Evolutionary conservation across 1,139 yeast genomes (phyloP).

Genomic region (Yamadazyma sp.): DNA sequence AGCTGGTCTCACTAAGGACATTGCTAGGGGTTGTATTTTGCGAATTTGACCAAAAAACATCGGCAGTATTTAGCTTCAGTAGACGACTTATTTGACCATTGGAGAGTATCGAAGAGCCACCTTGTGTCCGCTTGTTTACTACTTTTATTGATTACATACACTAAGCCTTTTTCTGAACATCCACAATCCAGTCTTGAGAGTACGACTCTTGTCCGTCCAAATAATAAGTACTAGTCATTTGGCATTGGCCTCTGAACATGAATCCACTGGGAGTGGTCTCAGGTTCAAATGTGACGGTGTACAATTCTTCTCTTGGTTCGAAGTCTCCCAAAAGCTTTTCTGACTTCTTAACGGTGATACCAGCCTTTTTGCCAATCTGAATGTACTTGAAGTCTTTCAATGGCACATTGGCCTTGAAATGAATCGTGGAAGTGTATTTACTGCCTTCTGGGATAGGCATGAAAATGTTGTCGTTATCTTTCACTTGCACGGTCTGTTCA

Average conservation of each 20-base stretch:
- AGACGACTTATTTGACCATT: too few species aligned
- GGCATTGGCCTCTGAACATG: conserved; percentile 37
- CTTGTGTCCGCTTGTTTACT: too few species aligned
- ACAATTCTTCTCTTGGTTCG: conserved; percentile 32
- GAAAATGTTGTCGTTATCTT: conserved; percentile 24
- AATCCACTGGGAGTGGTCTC: conserved; percentile 46
- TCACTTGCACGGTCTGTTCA: conserved; percentile 26
- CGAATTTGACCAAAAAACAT: conserved; percentile 1
- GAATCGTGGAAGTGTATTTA: conserved; percentile 33
- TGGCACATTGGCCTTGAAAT: conserved; percentile 33
- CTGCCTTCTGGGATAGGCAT: conserved; percentile 42
- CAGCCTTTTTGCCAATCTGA: conserved; percentile 41
- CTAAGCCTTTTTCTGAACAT: conserved; percentile 27
- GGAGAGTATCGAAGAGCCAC: too few species aligned
- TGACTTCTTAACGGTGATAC: conserved; percentile 34
- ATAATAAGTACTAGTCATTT: conserved; percentile 35
- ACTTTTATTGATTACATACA: background rate
- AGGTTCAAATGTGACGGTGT: conserved; percentile 30
- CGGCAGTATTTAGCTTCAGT: too few species aligned
- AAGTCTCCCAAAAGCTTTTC: conserved; percentile 32
- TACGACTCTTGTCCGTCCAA: conserved; percentile 32
- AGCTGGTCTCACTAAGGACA: conserved; percentile 10
- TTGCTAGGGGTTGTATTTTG: background rate
- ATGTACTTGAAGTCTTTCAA: conserved; percentile 36
- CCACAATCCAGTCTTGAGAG: conserved; percentile 36